Evolutionary conservation across 1,139 yeast species (phyloP), one percentile per base, ranked within the genome.

Genomic region (Yamadazyma sp.): DNA sequence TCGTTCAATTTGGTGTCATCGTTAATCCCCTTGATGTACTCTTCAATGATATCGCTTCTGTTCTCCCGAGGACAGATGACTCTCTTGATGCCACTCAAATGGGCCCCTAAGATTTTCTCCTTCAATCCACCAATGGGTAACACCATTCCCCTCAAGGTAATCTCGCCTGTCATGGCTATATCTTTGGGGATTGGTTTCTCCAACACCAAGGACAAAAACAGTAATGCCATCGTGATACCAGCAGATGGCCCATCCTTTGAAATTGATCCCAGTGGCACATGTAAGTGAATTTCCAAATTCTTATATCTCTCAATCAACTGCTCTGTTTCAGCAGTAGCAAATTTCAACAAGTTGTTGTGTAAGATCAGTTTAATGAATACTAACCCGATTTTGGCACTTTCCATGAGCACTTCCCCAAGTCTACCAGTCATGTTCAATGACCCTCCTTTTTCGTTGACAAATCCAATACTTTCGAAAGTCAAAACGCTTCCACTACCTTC

Each of bases 161-260:
- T 82, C 56, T 89, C 97, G 4, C 97, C 97, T 0, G 97, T 89
- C 96, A 89, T 86, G 41, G 97, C 96, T 41, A 87, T 65, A 39
- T 76, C 72, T 11, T 76, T 61, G 6, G 86, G 82, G 10, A 88
- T 85, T 0, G 89, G 82, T 43, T 72, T 75, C 43, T 82, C 76
- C 38, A 87, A 60, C 3, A 89, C 73, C 41, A 86, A 67, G 0
- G 96, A 87, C 32, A 89, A 64, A 39, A 89, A 68, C 56, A 89
- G 86, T 35, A 88, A 62, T 0, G 96, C 85, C 80, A 89, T 87
- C 3, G 97, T 87, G 31, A 87, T 80, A 29, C 97, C 97, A 0
- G 97, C 97, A 28, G 90, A 82, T 2, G 97, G 97, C 0, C 97
- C 97, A 57, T 89, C 97, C 61, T 89, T 89, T 25, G 85, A 82